phyloP scores from a whole-genome alignment of 2,329 filamentous ascomycete genomes.

The Coniochaeta ligniaria region DNA sequence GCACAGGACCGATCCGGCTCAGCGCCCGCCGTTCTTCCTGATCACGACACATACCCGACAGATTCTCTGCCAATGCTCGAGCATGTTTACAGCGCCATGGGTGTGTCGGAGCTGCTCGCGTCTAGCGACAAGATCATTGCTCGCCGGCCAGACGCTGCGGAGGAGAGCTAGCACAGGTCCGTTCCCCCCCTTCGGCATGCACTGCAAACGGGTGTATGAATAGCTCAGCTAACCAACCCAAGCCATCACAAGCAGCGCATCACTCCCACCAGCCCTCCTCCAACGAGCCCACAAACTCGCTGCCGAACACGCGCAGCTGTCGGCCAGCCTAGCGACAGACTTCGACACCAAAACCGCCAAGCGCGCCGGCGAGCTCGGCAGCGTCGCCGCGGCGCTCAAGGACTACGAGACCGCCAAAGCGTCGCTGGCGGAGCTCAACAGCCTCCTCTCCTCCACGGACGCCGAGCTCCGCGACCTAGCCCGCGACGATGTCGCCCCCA shows the following conservation, averaged over 20 bases:
- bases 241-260: conserved; percentile 16
- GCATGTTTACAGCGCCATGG: conserved; percentile 39
- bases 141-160: conserved; percentile 24
- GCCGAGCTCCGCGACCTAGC: conserved; percentile 71
- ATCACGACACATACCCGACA: not conserved
- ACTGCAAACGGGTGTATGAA: not conserved
- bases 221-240: conserved; percentile 5
- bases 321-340: conserved; percentile 34
- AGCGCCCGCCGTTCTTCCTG: not conserved
- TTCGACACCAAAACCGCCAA: conserved; percentile 54
- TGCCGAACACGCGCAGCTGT: conserved; percentile 50
- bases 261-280: conserved; percentile 48
- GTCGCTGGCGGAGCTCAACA: conserved; percentile 45
- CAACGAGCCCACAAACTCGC: conserved; percentile 51
- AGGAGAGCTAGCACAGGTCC: conserved; percentile 36
- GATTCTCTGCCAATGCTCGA: conserved; percentile 5
- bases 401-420: conserved; percentile 50
- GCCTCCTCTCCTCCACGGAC: conserved; percentile 44
- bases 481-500: conserved; percentile 70
- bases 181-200: conserved; percentile 2
- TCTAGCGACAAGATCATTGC: conserved; percentile 20
- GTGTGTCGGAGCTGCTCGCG: conserved; percentile 43
- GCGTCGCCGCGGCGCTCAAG: conserved; percentile 48
- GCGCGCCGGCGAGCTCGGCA: conserved; percentile 53
- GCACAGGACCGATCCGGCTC: not conserved